Evolutionary conservation across 306 rosid genomes (phyloP), one percentile per base, ranked within the genome.

Genomic region (Pyrus betulifolia): DNA sequence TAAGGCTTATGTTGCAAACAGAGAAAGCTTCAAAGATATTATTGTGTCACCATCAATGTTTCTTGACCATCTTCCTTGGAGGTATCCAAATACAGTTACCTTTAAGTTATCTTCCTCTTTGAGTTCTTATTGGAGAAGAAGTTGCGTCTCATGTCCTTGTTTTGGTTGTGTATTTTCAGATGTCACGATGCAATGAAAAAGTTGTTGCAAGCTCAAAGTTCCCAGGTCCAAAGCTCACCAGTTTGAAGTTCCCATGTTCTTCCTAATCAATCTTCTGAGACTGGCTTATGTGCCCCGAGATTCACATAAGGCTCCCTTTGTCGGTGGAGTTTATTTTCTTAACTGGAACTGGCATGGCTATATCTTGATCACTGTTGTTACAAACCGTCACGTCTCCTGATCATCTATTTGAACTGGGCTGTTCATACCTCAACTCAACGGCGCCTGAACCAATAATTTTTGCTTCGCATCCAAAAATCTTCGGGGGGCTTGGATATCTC

Each of bases 1-100:
- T 69, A 88, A 81, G 82, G 98, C 97, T 71, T 91, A 90, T 70
- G 3, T 91, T 45, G 96, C 94, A 74, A 81, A 76, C 71, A 85
- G 89, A 86, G 93, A 93, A 72, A 87, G 63, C 73, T 93, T 91
- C 91, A 91, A 82, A 81, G 97, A 93, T 79, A 91, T 93, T 70
- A 62, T 82, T 77, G 96, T 93, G 74, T 88, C 97, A 19, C 91
- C 91, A 52, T 93, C 96, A 57, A 93, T 93, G 98, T 91, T 93
- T 86, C 92, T 93, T n/a, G 98, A 93, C 71, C 98, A 93, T 87
- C 93, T 93, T 38, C 98, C 98, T 70, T 93, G 98, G 98, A 93
- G 98, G 98, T 93, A 88, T 71, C 58, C 44, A 40, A 54, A 22
- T 62, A 22, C 57, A 25, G 8, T 54, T 40, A 12, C 51, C 19